phyloP scores from a whole-genome alignment of 805 yeast species.

The Saccharomycopsis sp. region DNA sequence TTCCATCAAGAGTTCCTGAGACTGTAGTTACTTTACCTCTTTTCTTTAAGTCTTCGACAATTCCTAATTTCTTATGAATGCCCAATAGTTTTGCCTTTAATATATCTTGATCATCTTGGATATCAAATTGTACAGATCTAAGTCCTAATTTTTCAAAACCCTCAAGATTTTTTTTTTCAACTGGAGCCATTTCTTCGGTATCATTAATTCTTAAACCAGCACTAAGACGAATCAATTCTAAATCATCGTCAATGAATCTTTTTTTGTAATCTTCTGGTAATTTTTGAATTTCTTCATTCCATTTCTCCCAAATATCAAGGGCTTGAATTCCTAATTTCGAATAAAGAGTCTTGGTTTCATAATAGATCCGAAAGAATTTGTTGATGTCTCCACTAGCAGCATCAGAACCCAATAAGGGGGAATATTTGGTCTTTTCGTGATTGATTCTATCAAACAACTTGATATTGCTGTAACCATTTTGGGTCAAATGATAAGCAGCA shows the following conservation, averaged over 20 bases:
- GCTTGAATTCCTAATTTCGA: conserved; percentile 22
- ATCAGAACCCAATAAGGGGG: conserved; percentile 29
- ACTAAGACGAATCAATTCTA: conserved; percentile 15
- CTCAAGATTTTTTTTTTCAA: conserved; percentile 3
- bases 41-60: conserved; percentile 4
- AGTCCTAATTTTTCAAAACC: conserved; percentile 15
- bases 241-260: conserved; percentile 8
- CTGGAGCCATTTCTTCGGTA: conserved; percentile 8
- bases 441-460: conserved; percentile 30
- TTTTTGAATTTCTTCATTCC: conserved; percentile 20
- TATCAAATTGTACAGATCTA: conserved; percentile 14
- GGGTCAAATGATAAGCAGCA: conserved; percentile 32
- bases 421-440: conserved; percentile 22
- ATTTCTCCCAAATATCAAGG: conserved; percentile 16
- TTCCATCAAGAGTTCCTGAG: conserved; percentile 9
- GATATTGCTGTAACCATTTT: conserved; percentile 28
- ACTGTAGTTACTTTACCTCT: conserved; percentile 4
- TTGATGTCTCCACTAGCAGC: conserved; percentile 32
- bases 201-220: conserved; percentile 11
- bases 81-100: conserved; percentile 20
- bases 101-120: conserved; percentile 20
- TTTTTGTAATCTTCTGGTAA: background rate
- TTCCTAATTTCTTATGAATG: conserved; percentile 9
- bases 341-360: conserved; percentile 29
- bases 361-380: conserved; percentile 30